Conservation (phyloP, 495 filamentous ascomycete genomes). For the Letharia lupina region DNA sequence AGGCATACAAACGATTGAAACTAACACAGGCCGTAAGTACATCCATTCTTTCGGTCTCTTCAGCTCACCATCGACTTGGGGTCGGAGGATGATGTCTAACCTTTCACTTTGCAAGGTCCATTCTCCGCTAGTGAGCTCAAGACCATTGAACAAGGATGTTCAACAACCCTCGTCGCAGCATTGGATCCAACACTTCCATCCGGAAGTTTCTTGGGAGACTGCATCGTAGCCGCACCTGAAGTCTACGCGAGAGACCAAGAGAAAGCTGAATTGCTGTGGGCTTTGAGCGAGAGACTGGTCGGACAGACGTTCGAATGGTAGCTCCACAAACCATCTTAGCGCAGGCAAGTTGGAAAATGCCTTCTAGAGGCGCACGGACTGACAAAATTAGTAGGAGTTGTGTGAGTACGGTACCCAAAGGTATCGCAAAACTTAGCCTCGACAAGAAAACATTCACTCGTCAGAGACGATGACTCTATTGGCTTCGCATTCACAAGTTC, state of each 20-base stretch:
- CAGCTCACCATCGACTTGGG: conserved; percentile 26
- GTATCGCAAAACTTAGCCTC: neutral
- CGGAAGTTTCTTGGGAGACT: conserved; percentile 36
- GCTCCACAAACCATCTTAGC: neutral
- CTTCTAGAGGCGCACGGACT: neutral
- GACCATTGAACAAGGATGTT: conserved; percentile 43
- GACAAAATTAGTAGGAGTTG: neutral
- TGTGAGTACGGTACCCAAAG: neutral
- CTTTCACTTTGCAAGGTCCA: neutral
- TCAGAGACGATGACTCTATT: neutral
- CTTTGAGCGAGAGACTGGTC: conserved; percentile 41
- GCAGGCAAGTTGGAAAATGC: neutral
- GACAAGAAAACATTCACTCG: neutral
- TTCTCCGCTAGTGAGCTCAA: conserved; percentile 28
- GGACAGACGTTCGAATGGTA: conserved; percentile 38
- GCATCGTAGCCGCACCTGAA: conserved; percentile 31
- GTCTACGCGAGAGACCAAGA: conserved; percentile 28
- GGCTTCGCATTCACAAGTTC: neutral
- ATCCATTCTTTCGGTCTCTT: conserved; percentile 24
- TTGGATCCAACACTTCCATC: conserved; percentile 38
- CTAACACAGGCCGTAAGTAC: conserved; percentile 44
- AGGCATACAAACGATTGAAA: conserved; percentile 35
- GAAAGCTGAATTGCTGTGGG: conserved; percentile 44
- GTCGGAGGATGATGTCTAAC: neutral
- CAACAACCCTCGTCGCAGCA: conserved; percentile 50